Conservation (phyloP, 2,329 filamentous ascomycete genomes). For the Hymenoscyphus infarciens region DNA sequence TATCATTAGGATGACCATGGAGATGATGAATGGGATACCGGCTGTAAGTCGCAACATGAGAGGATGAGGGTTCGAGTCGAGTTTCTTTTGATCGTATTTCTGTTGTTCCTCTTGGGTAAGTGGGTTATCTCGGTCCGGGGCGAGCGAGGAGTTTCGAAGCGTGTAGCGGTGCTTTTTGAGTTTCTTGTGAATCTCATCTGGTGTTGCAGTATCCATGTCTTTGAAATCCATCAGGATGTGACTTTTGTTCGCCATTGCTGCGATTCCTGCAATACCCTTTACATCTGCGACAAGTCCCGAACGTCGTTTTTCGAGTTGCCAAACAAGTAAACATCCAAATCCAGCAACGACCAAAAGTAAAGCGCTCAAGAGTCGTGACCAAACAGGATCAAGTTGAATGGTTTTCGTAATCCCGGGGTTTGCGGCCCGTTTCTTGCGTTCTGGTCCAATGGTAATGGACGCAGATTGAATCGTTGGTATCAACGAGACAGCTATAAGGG, state of each 20-base stretch:
- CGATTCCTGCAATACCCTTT: slow-evolving; percentile 69
- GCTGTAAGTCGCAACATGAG: slow-evolving; percentile 62
- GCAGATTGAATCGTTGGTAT: slow-evolving; percentile 67
- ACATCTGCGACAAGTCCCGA: slow-evolving; percentile 67
- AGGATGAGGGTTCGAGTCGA: slow-evolving; percentile 59
- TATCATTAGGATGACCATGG: slow-evolving; percentile 52
- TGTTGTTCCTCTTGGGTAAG: slow-evolving; percentile 42
- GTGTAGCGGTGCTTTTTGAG: slow-evolving; percentile 66
- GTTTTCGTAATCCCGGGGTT: slow-evolving; percentile 46
- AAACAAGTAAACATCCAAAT: slow-evolving; percentile 55
- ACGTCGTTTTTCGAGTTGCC: slow-evolving; percentile 57
- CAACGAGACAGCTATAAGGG: slow-evolving; percentile 62
- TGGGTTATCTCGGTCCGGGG: slow-evolving; percentile 55
- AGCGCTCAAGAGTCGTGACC: slow-evolving; percentile 58
- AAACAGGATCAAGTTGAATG: slow-evolving; percentile 53
- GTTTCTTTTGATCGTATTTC: slow-evolving; percentile 46
- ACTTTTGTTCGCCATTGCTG: slow-evolving; percentile 69
- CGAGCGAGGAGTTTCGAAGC: slow-evolving; percentile 66
- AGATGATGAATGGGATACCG: slow-evolving; percentile 57
- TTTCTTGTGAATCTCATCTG: slow-evolving; percentile 63
- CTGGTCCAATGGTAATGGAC: slow-evolving; percentile 54
- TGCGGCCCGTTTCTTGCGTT: slow-evolving; percentile 42
- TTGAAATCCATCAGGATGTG: slow-evolving; percentile 74
- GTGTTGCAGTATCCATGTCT: slow-evolving; percentile 64
- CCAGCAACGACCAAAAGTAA: slow-evolving; percentile 55